A percentile compares a stretch with the other conserved stretches of the same genome.
Conservation (phyloP, 1,284 basidiomycete genomes). For the Xerocomus amazonicus region DNA sequence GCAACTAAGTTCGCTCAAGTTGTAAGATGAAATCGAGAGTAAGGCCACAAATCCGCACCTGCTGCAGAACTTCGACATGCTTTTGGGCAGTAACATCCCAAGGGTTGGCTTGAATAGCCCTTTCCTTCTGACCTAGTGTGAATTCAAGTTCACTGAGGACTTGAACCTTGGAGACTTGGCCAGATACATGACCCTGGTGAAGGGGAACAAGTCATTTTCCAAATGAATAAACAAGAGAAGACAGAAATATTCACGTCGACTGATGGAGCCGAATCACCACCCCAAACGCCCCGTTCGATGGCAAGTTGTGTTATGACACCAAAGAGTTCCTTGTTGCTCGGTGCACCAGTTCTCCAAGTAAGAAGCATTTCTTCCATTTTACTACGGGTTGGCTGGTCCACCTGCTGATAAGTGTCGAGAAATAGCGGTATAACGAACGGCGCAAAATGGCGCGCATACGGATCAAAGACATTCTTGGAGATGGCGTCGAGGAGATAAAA, state of each 20-base stretch:
- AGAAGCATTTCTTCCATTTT: slow-evolving; percentile 97
- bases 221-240: neutral
- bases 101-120: slow-evolving; percentile 59
- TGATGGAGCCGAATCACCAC: slow-evolving; percentile 46
- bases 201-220: slow-evolving; percentile 7
- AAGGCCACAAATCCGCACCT: slow-evolving; percentile 46
- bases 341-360: slow-evolving; percentile 86
- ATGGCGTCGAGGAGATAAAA: slow-evolving; percentile 97
- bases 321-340: slow-evolving; percentile 79
- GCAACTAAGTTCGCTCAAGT: slow-evolving; percentile 49
- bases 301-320: slow-evolving; percentile 67
- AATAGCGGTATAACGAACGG: slow-evolving; percentile 77
- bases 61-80: slow-evolving; percentile 68
- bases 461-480: slow-evolving; percentile 89
- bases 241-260: slow-evolving; percentile 26
- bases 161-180: slow-evolving; percentile 63
- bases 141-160: slow-evolving; percentile 80
- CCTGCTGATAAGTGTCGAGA: slow-evolving; percentile 79
- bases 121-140: slow-evolving; percentile 72
- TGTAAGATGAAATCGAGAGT: slow-evolving; percentile 8
- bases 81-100: slow-evolving; percentile 60
- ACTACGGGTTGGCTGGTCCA: slow-evolving; percentile 77
- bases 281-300: slow-evolving; percentile 79
- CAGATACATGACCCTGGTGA: slow-evolving; percentile 32
- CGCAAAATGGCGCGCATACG: slow-evolving; percentile 81